Conservation (phyloP, 345 rosid species). For the Physaria fendleri region DNA sequence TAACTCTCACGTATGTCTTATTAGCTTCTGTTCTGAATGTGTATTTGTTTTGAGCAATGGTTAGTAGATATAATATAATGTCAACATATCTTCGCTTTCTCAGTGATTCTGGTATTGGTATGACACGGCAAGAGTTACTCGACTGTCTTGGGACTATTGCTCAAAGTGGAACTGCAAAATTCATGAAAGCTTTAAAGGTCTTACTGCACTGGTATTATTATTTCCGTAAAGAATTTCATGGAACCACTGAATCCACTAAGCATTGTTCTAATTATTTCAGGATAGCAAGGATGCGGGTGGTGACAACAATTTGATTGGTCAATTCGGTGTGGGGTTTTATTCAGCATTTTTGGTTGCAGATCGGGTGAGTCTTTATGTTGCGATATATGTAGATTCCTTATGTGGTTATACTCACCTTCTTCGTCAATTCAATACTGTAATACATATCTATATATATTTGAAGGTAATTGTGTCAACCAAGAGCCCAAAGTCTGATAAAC, state of each 20-base stretch:
- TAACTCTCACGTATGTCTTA: slow-evolving; percentile 59
- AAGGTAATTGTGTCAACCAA: slow-evolving; percentile 85
- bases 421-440: neutral
- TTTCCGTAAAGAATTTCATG: neutral
- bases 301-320: slow-evolving; percentile 88
- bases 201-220: neutral
- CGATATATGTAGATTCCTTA: neutral
- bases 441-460: neutral
- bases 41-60: neutral
- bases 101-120: slow-evolving; percentile 96
- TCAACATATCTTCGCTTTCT: slow-evolving; percentile 5
- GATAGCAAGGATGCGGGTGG: slow-evolving; percentile 80
- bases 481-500: slow-evolving; percentile 89
- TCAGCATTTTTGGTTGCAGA: slow-evolving; percentile 92
- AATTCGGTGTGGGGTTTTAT: slow-evolving; percentile 98
- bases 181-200: slow-evolving; percentile 88
- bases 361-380: slow-evolving; percentile 36
- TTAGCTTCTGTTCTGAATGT: neutral
- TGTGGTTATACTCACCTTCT: neutral
- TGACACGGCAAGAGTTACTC: slow-evolving; percentile 85
- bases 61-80: neutral
- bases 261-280: slow-evolving; percentile 37
- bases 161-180: slow-evolving; percentile 97
- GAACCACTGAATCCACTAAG: slow-evolving; percentile 8
- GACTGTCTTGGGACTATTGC: slow-evolving; percentile 99